phyloP scores from a whole-genome alignment of 768 basidiomycete genomes.

The Sporobolomyces roseus region DNA sequence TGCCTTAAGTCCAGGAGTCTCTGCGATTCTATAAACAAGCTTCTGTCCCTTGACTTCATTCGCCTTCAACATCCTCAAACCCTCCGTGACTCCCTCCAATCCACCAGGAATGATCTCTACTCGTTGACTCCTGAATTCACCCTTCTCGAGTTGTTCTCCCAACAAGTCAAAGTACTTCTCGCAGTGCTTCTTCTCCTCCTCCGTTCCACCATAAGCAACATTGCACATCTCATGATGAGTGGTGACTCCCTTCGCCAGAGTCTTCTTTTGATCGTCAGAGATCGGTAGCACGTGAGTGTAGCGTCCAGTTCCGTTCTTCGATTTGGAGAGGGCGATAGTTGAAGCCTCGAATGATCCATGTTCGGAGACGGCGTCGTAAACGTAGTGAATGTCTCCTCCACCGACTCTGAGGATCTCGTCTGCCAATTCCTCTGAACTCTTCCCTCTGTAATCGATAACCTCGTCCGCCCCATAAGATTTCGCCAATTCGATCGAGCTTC shows the following conservation, averaged over 20 bases:
- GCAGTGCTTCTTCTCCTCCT: conserved; percentile 38
- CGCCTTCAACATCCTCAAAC: conserved; percentile 39
- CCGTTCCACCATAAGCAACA: conserved; percentile 25
- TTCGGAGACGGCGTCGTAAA: conserved; percentile 39
- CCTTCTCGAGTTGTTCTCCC: conserved; percentile 40
- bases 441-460: conserved; percentile 42
- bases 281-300: conserved; percentile 32
- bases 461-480: conserved; percentile 41
- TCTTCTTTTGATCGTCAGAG: background rate
- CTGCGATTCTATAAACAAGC: conserved; percentile 43
- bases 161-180: conserved; percentile 35
- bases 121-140: conserved; percentile 38
- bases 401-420: conserved; percentile 20
- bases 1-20: conserved; percentile 34
- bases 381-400: conserved; percentile 17
- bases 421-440: conserved; percentile 19
- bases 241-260: conserved; percentile 22
- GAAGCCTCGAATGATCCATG: conserved; percentile 25
- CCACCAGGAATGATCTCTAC: conserved; percentile 43
- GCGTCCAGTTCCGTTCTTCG: conserved; percentile 29
- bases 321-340: conserved; percentile 15
- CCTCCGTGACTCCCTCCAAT: conserved; percentile 42
- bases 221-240: conserved; percentile 31
- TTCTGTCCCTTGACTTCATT: conserved; percentile 43
- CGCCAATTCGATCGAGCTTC: conserved; percentile 20